phyloP scores from a whole-genome alignment of 257 asterid genomes.

The Plectranthus barbatus region DNA sequence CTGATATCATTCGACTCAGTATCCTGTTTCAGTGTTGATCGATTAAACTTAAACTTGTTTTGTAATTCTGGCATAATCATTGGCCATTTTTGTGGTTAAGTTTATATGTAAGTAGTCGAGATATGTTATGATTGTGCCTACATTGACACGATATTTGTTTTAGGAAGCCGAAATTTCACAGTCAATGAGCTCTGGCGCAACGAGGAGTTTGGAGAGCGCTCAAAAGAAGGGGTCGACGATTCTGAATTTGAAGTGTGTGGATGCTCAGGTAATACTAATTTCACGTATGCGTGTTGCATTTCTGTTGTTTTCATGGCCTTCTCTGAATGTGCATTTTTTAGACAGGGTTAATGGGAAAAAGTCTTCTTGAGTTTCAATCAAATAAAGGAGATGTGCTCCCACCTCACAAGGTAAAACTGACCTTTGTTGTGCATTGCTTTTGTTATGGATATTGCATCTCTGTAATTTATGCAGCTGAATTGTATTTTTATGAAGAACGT shows the following conservation, averaged over 20 bases:
- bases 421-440: neutral
- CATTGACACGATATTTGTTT: conserved; percentile 1
- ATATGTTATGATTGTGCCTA: neutral
- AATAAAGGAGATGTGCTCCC: conserved; percentile 93
- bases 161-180: conserved; percentile 92
- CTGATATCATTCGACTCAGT: neutral
- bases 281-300: neutral
- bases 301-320: neutral
- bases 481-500: neutral
- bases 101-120: neutral
- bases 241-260: conserved; percentile 86
- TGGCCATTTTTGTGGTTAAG: neutral
- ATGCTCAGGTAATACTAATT: conserved; percentile 58
- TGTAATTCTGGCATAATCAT: neutral
- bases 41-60: neutral
- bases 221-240: conserved; percentile 86
- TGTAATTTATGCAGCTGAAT: neutral
- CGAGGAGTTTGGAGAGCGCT: conserved; percentile 82
- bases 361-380: conserved; percentile 81
- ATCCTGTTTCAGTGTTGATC: neutral
- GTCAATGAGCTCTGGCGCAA: conserved; percentile 67
- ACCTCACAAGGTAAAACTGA: conserved; percentile 67
- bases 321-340: conserved; percentile 29
- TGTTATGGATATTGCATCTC: neutral
- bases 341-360: conserved; percentile 95